phyloP scores from a whole-genome alignment of 2,329 filamentous ascomycete species.

The Knoxdaviesia proteae region DNA sequence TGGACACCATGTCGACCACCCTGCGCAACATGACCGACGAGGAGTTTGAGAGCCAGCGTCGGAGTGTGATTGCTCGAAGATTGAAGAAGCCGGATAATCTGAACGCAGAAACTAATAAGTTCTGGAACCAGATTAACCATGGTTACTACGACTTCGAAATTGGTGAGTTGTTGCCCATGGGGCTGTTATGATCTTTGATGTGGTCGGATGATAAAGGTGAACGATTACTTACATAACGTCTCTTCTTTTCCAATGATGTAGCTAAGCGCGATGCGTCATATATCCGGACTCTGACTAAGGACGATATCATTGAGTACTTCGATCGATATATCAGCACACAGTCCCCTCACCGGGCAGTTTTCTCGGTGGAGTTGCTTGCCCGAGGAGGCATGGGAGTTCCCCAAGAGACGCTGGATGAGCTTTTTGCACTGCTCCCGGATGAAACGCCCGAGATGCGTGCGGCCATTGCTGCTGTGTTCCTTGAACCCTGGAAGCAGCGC shows the following conservation, averaged over 20 bases:
- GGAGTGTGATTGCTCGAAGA: slow-evolving; percentile 67
- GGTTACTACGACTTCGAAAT: slow-evolving; percentile 83
- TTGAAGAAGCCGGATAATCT: slow-evolving; percentile 88
- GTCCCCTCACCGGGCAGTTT: slow-evolving; percentile 57
- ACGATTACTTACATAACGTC: not conserved
- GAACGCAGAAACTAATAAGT: slow-evolving; percentile 58
- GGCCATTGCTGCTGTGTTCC: slow-evolving; percentile 2
- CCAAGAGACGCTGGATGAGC: slow-evolving; percentile 1
- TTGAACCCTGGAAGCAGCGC: slow-evolving; percentile 3
- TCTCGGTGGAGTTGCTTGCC: slow-evolving; percentile 66
- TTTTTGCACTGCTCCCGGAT: not conserved
- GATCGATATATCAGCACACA: slow-evolving; percentile 51
- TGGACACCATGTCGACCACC: slow-evolving; percentile 42
- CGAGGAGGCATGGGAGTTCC: slow-evolving; percentile 27
- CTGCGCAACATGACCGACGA: slow-evolving; percentile 58
- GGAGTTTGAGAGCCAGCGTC: slow-evolving; percentile 81
- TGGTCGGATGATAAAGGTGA: not conserved
- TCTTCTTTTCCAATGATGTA: slow-evolving; percentile 12
- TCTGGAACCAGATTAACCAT: slow-evolving; percentile 68
- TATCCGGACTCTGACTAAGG: slow-evolving; percentile 55
- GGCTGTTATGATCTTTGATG: not conserved
- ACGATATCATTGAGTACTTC: slow-evolving; percentile 65
- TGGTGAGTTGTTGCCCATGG: slow-evolving; percentile 28
- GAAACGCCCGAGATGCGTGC: slow-evolving; percentile 6
- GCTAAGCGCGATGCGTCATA: slow-evolving; percentile 56